Base-by-base conservation (phyloP, 2,329 filamentous ascomycete genomes). In the Talaromyces piceae region DNA sequence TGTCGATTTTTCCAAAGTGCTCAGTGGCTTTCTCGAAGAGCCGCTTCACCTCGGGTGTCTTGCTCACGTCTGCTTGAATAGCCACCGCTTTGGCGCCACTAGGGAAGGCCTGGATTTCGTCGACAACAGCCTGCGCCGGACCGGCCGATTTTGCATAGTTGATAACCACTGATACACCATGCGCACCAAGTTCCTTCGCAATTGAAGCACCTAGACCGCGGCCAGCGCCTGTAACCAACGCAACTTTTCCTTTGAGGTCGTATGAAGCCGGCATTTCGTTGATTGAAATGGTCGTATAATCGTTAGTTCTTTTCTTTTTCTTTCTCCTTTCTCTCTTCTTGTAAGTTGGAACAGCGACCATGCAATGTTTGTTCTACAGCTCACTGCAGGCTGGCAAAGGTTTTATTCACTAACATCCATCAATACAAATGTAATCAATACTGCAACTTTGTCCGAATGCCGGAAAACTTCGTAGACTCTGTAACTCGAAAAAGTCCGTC, bases 61-160 rank as follows among this genome's bases (percentile, higher is more conserved):
- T 47, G 45, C 28, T 33, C 13, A 47, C 45, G 28, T 47, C 45
- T 4, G 45, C 45, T 22, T 47, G 45, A 30, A 47, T 41, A 16
- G 37, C 37, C 12, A 41, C 37, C 18, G 37, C 37, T 23, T 41
- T 41, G 20, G 37, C 16, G 22, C 11, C 22, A 7, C 37, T 18
- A 11, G 16, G 16, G 16, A 41, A 41, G 12, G 37, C 12, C 37
- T 41, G 37, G 49, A 63, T 63, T 53, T 62, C 56, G 12, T 54
- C 52, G 12, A 63, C 61, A 3, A 59, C 58, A 63, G 80, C 75
- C 59, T 84, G 76, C 52, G 83, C 83, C 23, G 80, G 77, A 51
- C 79, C 75, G 58, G 73, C 67, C 62, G 78, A 78, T 74, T 84
- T 84, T 68, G 81, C 61, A 50, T 64, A 65, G 59, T 65, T 65